phyloP scores from a whole-genome alignment of 1,284 basidiomycete genomes.

The Peniophora sp. region DNA sequence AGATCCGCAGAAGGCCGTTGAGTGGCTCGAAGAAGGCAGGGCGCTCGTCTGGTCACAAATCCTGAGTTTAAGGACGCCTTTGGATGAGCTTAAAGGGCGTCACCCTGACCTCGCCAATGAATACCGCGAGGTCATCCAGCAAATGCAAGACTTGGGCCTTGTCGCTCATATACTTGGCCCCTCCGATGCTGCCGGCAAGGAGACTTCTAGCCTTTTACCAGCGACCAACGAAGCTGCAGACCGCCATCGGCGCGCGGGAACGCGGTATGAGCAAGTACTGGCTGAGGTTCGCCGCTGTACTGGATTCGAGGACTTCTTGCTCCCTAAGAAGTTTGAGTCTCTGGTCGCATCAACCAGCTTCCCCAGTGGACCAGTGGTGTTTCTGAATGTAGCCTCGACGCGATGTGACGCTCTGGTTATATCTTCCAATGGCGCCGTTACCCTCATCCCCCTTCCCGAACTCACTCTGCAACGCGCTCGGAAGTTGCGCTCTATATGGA shows the following conservation, averaged over 20 bases:
- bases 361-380: constrained; percentile 1
- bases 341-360: neutral
- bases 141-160: neutral
- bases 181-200: neutral
- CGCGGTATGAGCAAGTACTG: neutral
- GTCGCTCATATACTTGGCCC: neutral
- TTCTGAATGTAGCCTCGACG: neutral
- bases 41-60: neutral
- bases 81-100: neutral
- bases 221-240: neutral
- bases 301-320: constrained; percentile 5
- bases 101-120: neutral
- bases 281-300: neutral
- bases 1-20: neutral
- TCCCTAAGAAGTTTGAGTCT: neutral
- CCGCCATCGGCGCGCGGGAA: neutral
- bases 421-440: neutral
- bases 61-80: neutral
- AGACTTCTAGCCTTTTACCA: neutral
- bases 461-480: neutral
- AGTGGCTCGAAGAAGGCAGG: neutral
- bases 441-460: neutral
- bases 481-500: neutral
- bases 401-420: neutral
- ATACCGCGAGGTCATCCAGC: neutral